Evolutionary conservation across 2,329 filamentous ascomycete genomes (phyloP).

Genomic region (Sporothrix protearum): DNA sequence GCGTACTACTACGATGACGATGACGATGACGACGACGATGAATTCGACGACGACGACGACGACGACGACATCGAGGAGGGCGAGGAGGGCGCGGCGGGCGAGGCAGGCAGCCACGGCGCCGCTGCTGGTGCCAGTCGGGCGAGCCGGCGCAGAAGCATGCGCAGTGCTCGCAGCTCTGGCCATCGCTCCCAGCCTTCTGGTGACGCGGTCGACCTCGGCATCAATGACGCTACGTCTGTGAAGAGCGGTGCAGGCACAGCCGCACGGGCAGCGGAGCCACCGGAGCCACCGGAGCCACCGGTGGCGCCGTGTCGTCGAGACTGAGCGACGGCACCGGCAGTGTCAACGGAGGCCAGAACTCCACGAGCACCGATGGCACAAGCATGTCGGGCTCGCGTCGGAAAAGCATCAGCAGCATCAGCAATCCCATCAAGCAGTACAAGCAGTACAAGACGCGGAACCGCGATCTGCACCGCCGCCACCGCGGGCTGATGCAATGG

Average conservation of each 20-base stretch:
- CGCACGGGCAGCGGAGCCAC: neutral
- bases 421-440: slow-evolving; percentile 54
- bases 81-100: neutral
- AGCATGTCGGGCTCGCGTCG: slow-evolving; percentile 32
- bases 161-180: neutral
- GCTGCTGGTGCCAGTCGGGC: neutral
- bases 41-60: slow-evolving; percentile 27
- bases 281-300: neutral
- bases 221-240: slow-evolving; percentile 6
- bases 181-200: slow-evolving; percentile 11
- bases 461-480: slow-evolving; percentile 75
- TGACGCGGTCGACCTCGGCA: neutral
- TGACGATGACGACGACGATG: slow-evolving; percentile 16
- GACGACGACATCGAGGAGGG: slow-evolving; percentile 40
- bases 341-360: neutral
- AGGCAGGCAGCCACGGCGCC: neutral
- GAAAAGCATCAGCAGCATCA: slow-evolving; percentile 37
- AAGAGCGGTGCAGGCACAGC: neutral
- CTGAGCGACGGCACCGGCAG: neutral
- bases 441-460: slow-evolving; percentile 65
- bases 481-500: slow-evolving; percentile 93
- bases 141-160: neutral
- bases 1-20: slow-evolving; percentile 21
- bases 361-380: neutral
- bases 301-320: neutral